Percentiles rank a stretch among this genome's conserved stretches.
These are phyloP conservation scores for Mycena sanguinolenta DNA, from an alignment of 768 basidiomycete genomes.

Conservation along the genomic window DNA sequence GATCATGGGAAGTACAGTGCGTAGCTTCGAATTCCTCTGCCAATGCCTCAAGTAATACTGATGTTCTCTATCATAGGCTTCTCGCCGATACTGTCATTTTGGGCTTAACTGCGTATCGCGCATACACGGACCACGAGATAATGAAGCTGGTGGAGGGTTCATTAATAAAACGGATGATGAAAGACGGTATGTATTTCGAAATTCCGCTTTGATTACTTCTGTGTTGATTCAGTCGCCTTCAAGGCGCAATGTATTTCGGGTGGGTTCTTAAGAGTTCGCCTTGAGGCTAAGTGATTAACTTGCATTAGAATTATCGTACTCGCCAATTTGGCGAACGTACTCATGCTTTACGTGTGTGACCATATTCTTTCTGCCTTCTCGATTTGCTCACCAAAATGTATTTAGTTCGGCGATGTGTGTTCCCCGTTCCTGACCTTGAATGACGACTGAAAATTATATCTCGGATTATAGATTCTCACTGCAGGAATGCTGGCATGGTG, in stretches of 20 bases:
- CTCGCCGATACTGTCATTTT: conserved; percentile 5
- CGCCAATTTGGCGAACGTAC: conserved; percentile 8
- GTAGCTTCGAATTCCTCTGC: background rate
- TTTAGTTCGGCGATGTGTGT: conserved; percentile 7
- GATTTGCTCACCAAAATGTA: conserved; percentile 5
- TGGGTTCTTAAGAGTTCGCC: conserved; percentile 1
- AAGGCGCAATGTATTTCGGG: conserved; percentile 10
- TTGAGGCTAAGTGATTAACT: conserved; percentile 5
- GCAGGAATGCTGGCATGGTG: conserved; percentile 6
- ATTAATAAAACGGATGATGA: conserved; percentile 13
- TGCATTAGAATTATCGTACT: conserved; percentile 2
- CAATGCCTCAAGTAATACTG: conserved; percentile 4
- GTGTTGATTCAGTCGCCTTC: conserved; percentile 5
- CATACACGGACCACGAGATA: conserved; percentile 1
- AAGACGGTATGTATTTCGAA: conserved; percentile 9
- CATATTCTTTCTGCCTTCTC: conserved; percentile 5
- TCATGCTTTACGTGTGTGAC: conserved; percentile 4
- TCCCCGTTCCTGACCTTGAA: conserved; percentile 4
- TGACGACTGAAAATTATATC: conserved; percentile 1
- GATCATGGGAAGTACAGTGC: conserved; percentile 8
- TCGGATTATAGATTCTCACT: conserved; percentile 6
- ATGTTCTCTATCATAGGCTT: conserved; percentile 2
- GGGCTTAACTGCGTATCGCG: conserved; percentile 4
- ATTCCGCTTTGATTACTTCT: conserved; percentile 3
- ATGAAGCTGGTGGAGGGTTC: conserved; percentile 8